These are phyloP conservation scores for Solanum medicagineum DNA, from an alignment of 257 asterid species.

Conservation along the genomic window DNA sequence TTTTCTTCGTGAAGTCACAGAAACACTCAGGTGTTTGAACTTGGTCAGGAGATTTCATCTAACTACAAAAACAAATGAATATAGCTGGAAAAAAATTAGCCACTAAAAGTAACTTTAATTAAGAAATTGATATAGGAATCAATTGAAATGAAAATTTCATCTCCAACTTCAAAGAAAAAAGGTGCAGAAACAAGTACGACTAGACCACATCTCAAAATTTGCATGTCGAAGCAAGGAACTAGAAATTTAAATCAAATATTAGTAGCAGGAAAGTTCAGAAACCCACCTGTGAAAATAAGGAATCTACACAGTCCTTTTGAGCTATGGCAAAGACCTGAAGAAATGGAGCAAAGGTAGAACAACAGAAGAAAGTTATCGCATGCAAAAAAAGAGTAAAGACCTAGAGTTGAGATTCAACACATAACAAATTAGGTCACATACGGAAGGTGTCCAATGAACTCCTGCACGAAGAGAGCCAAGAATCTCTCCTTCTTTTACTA, in stretches of 20 bases:
- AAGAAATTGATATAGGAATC: neutral
- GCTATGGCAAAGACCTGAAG: slow-evolving; percentile 83
- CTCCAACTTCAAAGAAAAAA: neutral
- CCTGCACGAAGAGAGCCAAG: slow-evolving; percentile 97
- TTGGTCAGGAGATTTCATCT: neutral
- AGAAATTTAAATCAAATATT: neutral
- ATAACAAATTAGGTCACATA: slow-evolving; percentile 27
- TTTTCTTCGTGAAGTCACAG: neutral
- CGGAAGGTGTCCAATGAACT: slow-evolving; percentile 95
- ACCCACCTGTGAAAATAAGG: slow-evolving; percentile 85
- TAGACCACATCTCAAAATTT: neutral
- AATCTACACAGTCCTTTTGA: slow-evolving; percentile 82
- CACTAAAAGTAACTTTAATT: neutral
- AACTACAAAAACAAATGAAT: neutral
- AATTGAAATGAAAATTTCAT: neutral
- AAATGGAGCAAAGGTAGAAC: slow-evolving; percentile 4
- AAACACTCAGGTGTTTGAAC: neutral
- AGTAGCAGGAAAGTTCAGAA: neutral
- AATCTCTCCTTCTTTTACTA: slow-evolving; percentile 77
- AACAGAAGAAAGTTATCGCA: neutral
- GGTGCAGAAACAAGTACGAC: neutral
- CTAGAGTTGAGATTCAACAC: neutral
- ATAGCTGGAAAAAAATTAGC: neutral
- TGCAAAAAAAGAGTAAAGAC: neutral
- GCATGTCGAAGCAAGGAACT: neutral